Percentiles rank a stretch among this genome's conserved stretches.
Evolutionary conservation across 371 early-diverging fungal species (phyloP).

Genomic region (Mortierella sp.): DNA sequence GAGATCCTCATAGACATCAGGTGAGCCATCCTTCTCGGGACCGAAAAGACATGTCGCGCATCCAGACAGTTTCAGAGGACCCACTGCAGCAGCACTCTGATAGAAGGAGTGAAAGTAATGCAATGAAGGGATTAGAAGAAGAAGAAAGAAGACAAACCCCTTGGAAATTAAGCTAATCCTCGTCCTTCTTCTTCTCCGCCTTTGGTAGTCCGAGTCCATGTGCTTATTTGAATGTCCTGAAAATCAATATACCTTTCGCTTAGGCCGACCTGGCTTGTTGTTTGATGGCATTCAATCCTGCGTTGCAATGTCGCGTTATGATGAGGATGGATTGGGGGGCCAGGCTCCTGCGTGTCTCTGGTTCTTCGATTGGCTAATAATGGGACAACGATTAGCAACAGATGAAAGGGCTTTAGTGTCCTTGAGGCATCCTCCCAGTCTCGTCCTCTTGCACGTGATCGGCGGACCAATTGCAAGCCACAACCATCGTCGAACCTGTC

Average conservation of each 20-base stretch:
- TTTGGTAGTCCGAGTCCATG: neutral
- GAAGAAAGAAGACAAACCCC: too few species aligned
- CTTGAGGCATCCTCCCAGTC: too few species aligned
- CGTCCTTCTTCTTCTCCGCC: neutral
- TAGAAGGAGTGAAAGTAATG: neutral
- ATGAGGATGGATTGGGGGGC: slow-evolving; percentile 19
- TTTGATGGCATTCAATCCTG: slow-evolving; percentile 49
- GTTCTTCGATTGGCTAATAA: slow-evolving; percentile 6
- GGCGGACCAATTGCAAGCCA: too few species aligned
- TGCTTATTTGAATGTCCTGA: neutral
- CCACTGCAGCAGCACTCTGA: slow-evolving; percentile 15
- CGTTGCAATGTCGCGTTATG: slow-evolving; percentile 32
- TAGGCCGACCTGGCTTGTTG: slow-evolving; percentile 37
- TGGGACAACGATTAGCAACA: slow-evolving; percentile 4
- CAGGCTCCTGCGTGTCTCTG: slow-evolving; percentile 11
- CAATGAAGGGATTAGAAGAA: neutral
- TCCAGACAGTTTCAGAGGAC: slow-evolving; percentile 34
- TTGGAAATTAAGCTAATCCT: neutral
- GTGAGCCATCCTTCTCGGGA: slow-evolving; percentile 53
- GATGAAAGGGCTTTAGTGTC: neutral
- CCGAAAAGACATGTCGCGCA: slow-evolving; percentile 50
- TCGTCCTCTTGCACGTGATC: too few species aligned
- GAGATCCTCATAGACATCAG: slow-evolving; percentile 53
- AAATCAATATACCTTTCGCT: slow-evolving; percentile 38
- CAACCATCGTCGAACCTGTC: too few species aligned